phyloP scores from a whole-genome alignment of 2,329 filamentous ascomycete genomes.

The Aspergillus ustus region DNA sequence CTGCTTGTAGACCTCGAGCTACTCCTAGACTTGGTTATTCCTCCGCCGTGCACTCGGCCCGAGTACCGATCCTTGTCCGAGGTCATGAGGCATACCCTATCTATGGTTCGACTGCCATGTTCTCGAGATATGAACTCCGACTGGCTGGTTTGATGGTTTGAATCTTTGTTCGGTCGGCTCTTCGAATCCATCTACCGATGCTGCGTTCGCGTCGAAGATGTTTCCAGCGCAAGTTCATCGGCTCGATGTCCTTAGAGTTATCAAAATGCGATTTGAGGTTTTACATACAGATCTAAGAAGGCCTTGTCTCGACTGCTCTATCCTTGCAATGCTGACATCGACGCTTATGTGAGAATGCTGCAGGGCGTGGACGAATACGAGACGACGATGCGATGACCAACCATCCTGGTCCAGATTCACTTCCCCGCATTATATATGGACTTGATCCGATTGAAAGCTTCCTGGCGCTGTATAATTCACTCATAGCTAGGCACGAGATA shows the following conservation, averaged over 20 bases:
- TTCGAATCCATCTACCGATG: too few species aligned
- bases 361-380: not conserved
- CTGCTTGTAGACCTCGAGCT: not conserved
- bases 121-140: not conserved
- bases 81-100: not conserved
- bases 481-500: not conserved
- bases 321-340: not conserved
- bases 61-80: not conserved
- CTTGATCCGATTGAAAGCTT: not conserved
- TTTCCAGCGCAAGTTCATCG: not conserved
- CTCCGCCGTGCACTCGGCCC: too few species aligned
- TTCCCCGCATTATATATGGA: not conserved
- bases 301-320: not conserved
- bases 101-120: not conserved
- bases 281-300: not conserved
- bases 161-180: not conserved
- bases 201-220: not conserved
- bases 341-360: not conserved
- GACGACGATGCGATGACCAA: not conserved
- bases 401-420: not conserved
- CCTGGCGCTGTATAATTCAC: not conserved
- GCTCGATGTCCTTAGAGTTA: not conserved
- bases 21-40: not conserved
- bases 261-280: not conserved
- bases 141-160: not conserved